phyloP scores from a whole-genome alignment of 495 filamentous ascomycete genomes.

The Xylaria curta region DNA sequence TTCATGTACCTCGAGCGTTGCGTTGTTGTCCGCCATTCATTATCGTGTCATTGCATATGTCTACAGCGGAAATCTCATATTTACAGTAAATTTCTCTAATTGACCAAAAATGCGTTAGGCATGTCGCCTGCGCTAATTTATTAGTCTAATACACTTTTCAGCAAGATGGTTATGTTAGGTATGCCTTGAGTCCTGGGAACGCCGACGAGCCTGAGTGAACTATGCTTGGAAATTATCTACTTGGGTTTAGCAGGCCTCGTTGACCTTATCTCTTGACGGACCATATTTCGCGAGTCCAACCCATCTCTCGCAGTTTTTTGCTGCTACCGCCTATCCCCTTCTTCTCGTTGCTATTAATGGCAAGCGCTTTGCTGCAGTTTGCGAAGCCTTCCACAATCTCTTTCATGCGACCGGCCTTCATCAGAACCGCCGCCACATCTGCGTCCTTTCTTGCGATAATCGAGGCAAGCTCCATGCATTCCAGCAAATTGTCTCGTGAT shows the following conservation, averaged over 20 bases:
- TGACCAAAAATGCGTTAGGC: background rate
- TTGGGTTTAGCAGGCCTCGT: background rate
- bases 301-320: slow-evolving; percentile 61
- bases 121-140: background rate
- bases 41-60: background rate
- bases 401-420: slow-evolving; percentile 69
- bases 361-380: slow-evolving; percentile 72
- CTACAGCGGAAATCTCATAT: background rate
- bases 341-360: slow-evolving; percentile 64
- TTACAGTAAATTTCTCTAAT: background rate
- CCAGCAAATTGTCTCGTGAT: slow-evolving; percentile 67
- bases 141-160: slow-evolving; percentile 15
- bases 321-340: slow-evolving; percentile 45
- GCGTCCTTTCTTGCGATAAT: slow-evolving; percentile 69
- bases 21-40: background rate
- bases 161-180: background rate
- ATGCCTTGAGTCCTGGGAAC: slow-evolving; percentile 16
- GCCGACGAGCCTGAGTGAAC: slow-evolving; percentile 10
- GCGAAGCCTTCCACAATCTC: slow-evolving; percentile 81
- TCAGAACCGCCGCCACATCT: slow-evolving; percentile 69
- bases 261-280: slow-evolving; percentile 46
- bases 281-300: slow-evolving; percentile 61
- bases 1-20: background rate
- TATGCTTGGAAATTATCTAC: slow-evolving; percentile 2
- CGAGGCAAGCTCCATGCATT: slow-evolving; percentile 79